Evolutionary conservation across 2,329 filamentous ascomycete species (phyloP), one percentile per base, ranked within the genome.

Genomic region (Verticillium nonalfalfae): DNA sequence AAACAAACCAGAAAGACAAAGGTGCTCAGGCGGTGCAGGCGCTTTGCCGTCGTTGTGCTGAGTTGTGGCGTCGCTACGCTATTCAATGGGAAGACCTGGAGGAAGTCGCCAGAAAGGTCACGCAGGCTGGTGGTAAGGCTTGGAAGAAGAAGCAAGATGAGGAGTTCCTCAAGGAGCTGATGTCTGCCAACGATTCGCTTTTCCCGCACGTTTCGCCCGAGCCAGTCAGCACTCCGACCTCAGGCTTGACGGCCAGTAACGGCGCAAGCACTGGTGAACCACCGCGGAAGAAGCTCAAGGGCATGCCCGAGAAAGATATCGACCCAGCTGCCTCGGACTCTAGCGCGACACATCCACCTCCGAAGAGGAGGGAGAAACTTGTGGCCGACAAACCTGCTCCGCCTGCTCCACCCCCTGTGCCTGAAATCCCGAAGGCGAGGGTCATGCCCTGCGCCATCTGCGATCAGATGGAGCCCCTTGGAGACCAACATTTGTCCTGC

Each of bases 71-170:
- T 58, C 91, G 94, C 66, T 99, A 99, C 74, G 94, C 90, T 15
- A 92, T 99, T 64, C 91, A 96, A 67, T 99, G 92, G 87, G 95
- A 98, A 74, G 91, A 96, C 66, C 84, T 93, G 14, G 95, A 98
- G 52, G 94, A 98, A 69, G 85, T 97, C 40, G 86, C 89, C 45
- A 96, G 93, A 78, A 96, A 97, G 77, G 87, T 96, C 52, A 85
- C 88, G 1, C 86, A 90, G 65, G 86, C 88, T 56, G 91, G 92
- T 54, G 90, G 90, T 56, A 89, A 91, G 67, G 89, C 90, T 4
- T 93, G 89, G 86, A 96, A 95, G 77, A 87, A 91, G 62, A 91
- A 90, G 71, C 88, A 96, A 61, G 95, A 99, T 66, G 94, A 98
- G 73, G 95, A 98, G 71, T 80, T 97, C 14, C 79, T 93, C 60